Base-by-base conservation (phyloP, 2,329 filamentous ascomycete genomes). In the Pseudomassariella vexata region DNA sequence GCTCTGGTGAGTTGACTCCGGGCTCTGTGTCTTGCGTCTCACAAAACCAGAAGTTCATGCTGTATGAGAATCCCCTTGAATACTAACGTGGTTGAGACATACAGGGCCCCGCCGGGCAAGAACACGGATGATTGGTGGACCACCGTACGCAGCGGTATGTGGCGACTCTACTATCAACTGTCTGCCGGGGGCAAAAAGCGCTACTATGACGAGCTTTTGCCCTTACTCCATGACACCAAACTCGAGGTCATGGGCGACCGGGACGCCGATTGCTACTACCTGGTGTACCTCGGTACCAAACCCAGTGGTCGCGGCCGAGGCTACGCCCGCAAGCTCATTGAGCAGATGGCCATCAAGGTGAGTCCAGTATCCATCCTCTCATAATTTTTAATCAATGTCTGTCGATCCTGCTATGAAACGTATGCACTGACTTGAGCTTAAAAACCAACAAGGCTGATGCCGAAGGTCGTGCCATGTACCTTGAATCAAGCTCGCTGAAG, bases 271-370 rank as follows among this genome's bases (percentile, higher is more conserved):
- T 79, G 74, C 51, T 92, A 85, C 70, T 92, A 92, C 56, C 76
- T 94, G 34, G 83, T 88, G 28, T 92, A 90, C 57, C 68, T 94
- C 39, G 86, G 85, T 40, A 88, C 83, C 30, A 82, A 79, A 55
- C 77, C 82, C 20, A 68, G 66, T 39, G 76, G 79, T 5, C 75
- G 82, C 39, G 76, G 84, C 28, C 79, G 79, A 46, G 85, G 86
- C 9, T 85, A 85, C 55, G 83, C 78, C 11, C 70, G 70, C 44
- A 80, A 76, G 60, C 67, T 89, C 40, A 76, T 92, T 42, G 69
- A 79, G 53, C 68, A 85, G 52, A 79, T 87, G 60, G 78, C 80
- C 32, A 61, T 58, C 26, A 68, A 69, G 65, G 79, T 80, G n/a
- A 15, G 19, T 27, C 21, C 10, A 21, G 10, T 23, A 24, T 28